phyloP scores from a whole-genome alignment of 2,329 filamentous ascomycete species.

The Hymenoscyphus infarciens region DNA sequence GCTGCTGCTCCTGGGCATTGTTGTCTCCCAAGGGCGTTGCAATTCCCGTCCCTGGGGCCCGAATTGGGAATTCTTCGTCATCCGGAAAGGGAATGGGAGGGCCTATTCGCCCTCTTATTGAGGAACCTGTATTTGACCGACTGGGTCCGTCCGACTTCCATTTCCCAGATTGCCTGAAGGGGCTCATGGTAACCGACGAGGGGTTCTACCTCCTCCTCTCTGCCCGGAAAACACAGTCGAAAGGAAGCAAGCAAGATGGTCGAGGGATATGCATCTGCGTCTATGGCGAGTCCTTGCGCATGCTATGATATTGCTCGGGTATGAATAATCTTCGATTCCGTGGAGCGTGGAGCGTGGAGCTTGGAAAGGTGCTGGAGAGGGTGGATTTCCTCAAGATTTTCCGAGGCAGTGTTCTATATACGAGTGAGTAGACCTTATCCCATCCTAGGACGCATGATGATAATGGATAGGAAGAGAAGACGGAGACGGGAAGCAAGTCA shows the following conservation, averaged over 20 bases:
- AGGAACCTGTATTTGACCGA: constrained; percentile 39
- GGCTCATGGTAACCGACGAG: constrained; percentile 5
- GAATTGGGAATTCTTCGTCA: constrained; percentile 53
- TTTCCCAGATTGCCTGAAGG: constrained; percentile 12
- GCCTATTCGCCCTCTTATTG: constrained; percentile 51
- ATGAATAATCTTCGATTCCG: neutral
- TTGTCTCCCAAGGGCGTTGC: constrained; percentile 35
- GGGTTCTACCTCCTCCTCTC: constrained; percentile 5
- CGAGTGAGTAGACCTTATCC: neutral
- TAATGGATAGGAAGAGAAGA: neutral
- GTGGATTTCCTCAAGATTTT: neutral
- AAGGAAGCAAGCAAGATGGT: constrained; percentile 17
- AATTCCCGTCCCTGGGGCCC: constrained; percentile 41
- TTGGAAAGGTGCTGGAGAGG: neutral
- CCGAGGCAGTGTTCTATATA: neutral
- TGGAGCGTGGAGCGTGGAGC: neutral
- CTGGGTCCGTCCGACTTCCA: constrained; percentile 24
- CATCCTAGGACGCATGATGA: neutral
- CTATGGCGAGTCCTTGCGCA: constrained; percentile 14
- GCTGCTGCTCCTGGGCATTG: constrained; percentile 20
- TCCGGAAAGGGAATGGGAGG: constrained; percentile 56
- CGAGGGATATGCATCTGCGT: constrained; percentile 17
- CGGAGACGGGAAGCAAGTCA: neutral
- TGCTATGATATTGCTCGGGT: constrained; percentile 8
- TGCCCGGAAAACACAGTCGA: constrained; percentile 16